Evolutionary conservation across 306 rosid species (phyloP).

Genomic region (Glycine soja): DNA sequence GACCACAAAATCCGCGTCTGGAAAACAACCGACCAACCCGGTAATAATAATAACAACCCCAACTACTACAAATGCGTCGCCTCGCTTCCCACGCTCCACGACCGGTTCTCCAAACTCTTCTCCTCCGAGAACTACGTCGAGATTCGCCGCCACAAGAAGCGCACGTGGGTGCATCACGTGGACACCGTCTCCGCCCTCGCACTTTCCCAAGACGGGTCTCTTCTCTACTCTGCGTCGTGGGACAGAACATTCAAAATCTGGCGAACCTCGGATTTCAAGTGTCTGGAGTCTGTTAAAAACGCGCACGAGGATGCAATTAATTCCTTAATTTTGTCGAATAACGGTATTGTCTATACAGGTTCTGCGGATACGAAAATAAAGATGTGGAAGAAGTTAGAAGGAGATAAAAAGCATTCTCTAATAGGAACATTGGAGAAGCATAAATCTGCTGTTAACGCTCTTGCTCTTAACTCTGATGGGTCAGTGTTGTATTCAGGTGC

Average conservation of each 20-base stretch:
- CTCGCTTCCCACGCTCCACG: conserved; percentile 64
- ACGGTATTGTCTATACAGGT: conserved; percentile 66
- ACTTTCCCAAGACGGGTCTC: conserved; percentile 55
- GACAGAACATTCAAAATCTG: conserved; percentile 79
- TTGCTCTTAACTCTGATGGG: conserved; percentile 63
- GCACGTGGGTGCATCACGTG: conserved; percentile 80
- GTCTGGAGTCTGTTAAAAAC: conserved; percentile 60
- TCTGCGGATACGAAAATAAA: conserved; percentile 78
- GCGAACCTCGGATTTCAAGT: conserved; percentile 67
- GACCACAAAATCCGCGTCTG: conserved; percentile 78
- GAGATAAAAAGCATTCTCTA: conserved; percentile 42
- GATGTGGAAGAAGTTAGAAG: conserved; percentile 53
- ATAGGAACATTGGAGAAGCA: conserved; percentile 68
- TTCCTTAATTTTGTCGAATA: conserved; percentile 55
- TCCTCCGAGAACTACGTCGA: conserved; percentile 59
- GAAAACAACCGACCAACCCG: conserved; percentile 53
- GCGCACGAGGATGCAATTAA: conserved; percentile 86
- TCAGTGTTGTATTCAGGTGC: conserved; percentile 74
- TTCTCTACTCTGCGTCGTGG: conserved; percentile 81
- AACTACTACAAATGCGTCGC: conserved; percentile 54
- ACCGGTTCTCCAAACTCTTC: conserved; percentile 55
- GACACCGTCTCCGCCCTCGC: conserved; percentile 74
- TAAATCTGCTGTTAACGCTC: conserved; percentile 72
- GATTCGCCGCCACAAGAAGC: conserved; percentile 67
- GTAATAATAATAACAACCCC: neutral